These are phyloP conservation scores for Guyanaporus albipodus DNA, from an alignment of 768 basidiomycete species.

Conservation along the genomic window DNA sequence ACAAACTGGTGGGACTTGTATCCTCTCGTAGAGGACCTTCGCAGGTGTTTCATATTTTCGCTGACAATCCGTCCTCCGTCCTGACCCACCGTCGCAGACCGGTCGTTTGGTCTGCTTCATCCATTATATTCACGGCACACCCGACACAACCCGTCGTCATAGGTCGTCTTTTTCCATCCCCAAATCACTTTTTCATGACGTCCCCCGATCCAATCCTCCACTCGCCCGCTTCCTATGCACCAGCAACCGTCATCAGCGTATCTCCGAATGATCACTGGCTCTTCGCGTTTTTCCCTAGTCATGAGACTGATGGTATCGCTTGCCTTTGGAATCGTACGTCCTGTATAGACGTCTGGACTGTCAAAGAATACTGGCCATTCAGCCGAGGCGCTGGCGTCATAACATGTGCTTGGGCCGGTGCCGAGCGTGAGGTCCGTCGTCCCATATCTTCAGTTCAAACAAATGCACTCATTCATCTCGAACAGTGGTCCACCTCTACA, in stretches of 20 bases:
- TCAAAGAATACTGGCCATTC: conserved; percentile 55
- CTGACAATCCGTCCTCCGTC: background rate
- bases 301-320: conserved; percentile 50
- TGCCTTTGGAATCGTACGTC: conserved; percentile 63
- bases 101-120: conserved; percentile 65
- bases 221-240: conserved; percentile 48
- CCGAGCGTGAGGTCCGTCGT: conserved; percentile 52
- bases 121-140: conserved; percentile 67
- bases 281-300: conserved; percentile 71
- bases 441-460: background rate
- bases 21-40: conserved; percentile 53
- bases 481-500: conserved; percentile 51
- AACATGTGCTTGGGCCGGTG: conserved; percentile 57
- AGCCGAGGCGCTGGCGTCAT: conserved; percentile 54
- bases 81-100: conserved; percentile 42
- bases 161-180: conserved; percentile 66
- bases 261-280: conserved; percentile 59
- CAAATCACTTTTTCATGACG: conserved; percentile 56
- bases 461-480: background rate
- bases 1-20: conserved; percentile 74
- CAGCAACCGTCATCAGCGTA: conserved; percentile 59
- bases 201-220: conserved; percentile 49
- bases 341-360: conserved; percentile 59
- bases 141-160: conserved; percentile 55
- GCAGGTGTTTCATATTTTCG: conserved; percentile 38